phyloP scores from a whole-genome alignment of 352 stramenopile species.

The Globisporangium yorkense region DNA sequence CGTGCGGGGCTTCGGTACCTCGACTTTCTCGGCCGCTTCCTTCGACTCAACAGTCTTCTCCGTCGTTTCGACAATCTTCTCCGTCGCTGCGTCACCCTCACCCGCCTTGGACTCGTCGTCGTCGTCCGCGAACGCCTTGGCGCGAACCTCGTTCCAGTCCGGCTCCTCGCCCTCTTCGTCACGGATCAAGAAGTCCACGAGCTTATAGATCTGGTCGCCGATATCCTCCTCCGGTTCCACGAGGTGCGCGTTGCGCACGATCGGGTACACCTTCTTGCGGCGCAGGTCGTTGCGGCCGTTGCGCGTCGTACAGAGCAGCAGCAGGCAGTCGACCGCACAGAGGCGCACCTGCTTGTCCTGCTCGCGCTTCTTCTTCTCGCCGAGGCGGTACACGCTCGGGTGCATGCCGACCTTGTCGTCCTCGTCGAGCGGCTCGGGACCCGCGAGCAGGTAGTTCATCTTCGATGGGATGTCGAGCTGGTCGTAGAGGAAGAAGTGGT shows the following conservation, averaged over 20 bases:
- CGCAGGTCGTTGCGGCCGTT: constrained; percentile 75
- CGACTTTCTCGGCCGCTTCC: background rate
- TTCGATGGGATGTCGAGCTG: constrained; percentile 79
- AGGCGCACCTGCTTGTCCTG: constrained; percentile 67
- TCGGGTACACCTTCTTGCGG: constrained; percentile 84
- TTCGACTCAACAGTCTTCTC: background rate
- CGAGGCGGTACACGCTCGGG: constrained; percentile 64
- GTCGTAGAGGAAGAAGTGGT: constrained; percentile 86
- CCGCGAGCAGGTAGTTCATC: constrained; percentile 66
- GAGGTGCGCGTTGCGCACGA: constrained; percentile 79
- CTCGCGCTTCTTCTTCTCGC: constrained; percentile 82
- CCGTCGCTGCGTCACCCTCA: background rate
- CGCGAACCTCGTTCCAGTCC: constrained; percentile 72
- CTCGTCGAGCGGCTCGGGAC: constrained; percentile 66
- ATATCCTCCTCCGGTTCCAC: constrained; percentile 78
- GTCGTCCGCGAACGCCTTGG: constrained; percentile 57
- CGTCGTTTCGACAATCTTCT: background rate
- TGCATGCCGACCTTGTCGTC: constrained; percentile 83
- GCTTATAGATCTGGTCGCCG: constrained; percentile 86
- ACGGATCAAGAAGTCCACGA: constrained; percentile 84
- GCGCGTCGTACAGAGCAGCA: constrained; percentile 74
- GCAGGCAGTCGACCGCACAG: constrained; percentile 60
- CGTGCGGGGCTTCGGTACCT: constrained; percentile 3
- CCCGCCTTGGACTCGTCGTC: constrained; percentile 20
- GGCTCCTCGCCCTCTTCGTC: constrained; percentile 84